phyloP scores from a whole-genome alignment of 1,139 yeast species.

The Sugiyamaella grinbergsii region DNA sequence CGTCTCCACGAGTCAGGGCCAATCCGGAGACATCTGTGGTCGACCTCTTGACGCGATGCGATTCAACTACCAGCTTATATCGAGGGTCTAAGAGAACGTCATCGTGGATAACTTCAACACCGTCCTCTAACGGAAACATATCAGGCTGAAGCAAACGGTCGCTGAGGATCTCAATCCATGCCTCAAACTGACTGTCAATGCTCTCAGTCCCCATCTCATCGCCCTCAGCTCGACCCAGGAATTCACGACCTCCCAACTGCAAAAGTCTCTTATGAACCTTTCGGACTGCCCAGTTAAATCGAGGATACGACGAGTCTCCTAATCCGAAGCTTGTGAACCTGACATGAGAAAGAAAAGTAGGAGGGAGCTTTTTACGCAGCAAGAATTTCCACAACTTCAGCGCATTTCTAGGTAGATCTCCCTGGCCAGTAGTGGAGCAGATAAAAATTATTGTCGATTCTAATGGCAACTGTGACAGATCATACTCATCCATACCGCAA shows the following conservation, averaged over 20 bases:
- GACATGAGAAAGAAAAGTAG: slow-evolving; percentile 57
- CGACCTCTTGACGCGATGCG: slow-evolving; percentile 36
- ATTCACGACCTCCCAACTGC: slow-evolving; percentile 80
- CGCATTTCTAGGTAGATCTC: slow-evolving; percentile 84
- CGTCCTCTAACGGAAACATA: slow-evolving; percentile 15
- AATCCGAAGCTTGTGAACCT: slow-evolving; percentile 77
- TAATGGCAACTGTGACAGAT: slow-evolving; percentile 27
- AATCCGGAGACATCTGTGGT: slow-evolving; percentile 34
- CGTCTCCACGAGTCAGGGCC: slow-evolving; percentile 40
- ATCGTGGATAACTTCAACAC: slow-evolving; percentile 1
- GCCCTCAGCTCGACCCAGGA: slow-evolving; percentile 78
- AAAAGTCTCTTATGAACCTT: slow-evolving; percentile 74
- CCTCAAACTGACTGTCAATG: slow-evolving; percentile 70
- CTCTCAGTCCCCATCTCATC: slow-evolving; percentile 86
- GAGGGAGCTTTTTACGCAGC: slow-evolving; percentile 66
- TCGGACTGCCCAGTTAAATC: slow-evolving; percentile 78
- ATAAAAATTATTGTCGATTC: slow-evolving; percentile 53
- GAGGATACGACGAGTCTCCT: slow-evolving; percentile 93
- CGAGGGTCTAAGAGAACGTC: slow-evolving; percentile 49
- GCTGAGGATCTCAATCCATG: slow-evolving; percentile 63
- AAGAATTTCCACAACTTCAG: slow-evolving; percentile 71
- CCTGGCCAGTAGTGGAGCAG: slow-evolving; percentile 95
- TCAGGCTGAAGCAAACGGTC: not conserved
- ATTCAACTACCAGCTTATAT: slow-evolving; percentile 36
- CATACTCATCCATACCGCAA: slow-evolving; percentile 60